Conservation (phyloP, 2,329 filamentous ascomycete genomes). For the Simplicillium sp. region DNA sequence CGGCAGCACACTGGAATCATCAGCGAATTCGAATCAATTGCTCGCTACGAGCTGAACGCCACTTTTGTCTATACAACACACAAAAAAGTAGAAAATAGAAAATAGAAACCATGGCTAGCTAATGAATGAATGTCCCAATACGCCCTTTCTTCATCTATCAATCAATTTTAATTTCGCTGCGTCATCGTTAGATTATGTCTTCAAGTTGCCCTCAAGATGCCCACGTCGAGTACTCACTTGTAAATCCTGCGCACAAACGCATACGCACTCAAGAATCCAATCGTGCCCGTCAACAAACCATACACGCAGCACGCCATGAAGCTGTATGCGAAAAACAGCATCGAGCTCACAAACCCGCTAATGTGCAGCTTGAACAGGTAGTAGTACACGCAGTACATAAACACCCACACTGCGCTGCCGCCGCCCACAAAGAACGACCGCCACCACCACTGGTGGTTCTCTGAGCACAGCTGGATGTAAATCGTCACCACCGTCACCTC, state of each 20-base stretch:
- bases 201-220: no score
- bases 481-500: constrained; percentile 78
- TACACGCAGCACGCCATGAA: constrained; percentile 75
- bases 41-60: no score
- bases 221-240: constrained; percentile 50
- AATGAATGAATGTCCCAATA: no score
- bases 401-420: constrained; percentile 71
- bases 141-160: constrained; percentile 14
- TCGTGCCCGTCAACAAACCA: constrained; percentile 69
- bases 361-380: constrained; percentile 75
- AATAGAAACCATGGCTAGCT: no score
- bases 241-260: constrained; percentile 79
- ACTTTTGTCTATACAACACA: no score
- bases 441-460: constrained; percentile 94
- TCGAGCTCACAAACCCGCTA: constrained; percentile 64
- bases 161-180: constrained; percentile 42
- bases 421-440: constrained; percentile 74
- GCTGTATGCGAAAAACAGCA: constrained; percentile 82
- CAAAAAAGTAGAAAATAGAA: no score
- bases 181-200: constrained; percentile 6
- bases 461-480: constrained; percentile 72
- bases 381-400: constrained; percentile 76
- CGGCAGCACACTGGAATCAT: no score
- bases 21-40: no score
- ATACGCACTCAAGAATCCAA: constrained; percentile 78